Percentiles rank a stretch among this genome's conserved stretches.
Conservation (phyloP, 1,139 yeast species). For the Taiozyma onychis region DNA sequence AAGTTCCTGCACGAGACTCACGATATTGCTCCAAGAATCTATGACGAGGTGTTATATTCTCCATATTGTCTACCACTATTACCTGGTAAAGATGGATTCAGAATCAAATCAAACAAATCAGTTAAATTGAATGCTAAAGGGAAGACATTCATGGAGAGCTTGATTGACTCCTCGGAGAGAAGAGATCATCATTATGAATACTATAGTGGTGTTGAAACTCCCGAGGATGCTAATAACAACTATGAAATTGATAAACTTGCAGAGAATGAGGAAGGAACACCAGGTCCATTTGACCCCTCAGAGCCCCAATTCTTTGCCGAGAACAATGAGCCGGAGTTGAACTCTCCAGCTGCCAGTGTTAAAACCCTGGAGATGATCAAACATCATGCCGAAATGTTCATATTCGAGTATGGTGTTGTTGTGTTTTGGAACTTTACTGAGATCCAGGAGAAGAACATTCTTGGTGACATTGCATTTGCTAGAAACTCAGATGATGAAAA, state of each 20-base stretch:
- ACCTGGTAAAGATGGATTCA: slow-evolving; percentile 80
- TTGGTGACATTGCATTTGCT: slow-evolving; percentile 89
- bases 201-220: slow-evolving; percentile 74
- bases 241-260: slow-evolving; percentile 30
- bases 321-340: slow-evolving; percentile 18
- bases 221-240: slow-evolving; percentile 57
- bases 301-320: slow-evolving; percentile 61
- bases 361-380: slow-evolving; percentile 44
- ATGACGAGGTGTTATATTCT: slow-evolving; percentile 87
- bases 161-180: slow-evolving; percentile 76
- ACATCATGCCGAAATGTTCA: slow-evolving; percentile 87
- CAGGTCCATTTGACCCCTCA: slow-evolving; percentile 49
- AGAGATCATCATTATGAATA: slow-evolving; percentile 89
- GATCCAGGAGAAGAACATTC: slow-evolving; percentile 82
- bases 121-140: slow-evolving; percentile 50
- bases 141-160: slow-evolving; percentile 62
- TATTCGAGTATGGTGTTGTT: slow-evolving; percentile 87
- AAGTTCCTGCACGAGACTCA: slow-evolving; percentile 64
- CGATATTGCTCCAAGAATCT: slow-evolving; percentile 76
- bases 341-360: slow-evolving; percentile 10
- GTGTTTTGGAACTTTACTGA: slow-evolving; percentile 97
- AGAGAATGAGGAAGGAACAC: slow-evolving; percentile 25
- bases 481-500: slow-evolving; percentile 33
- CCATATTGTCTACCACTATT: slow-evolving; percentile 84
- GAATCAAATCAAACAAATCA: slow-evolving; percentile 76